Conservation (phyloP, 768 basidiomycete genomes). For the Neoboletus magnificus region DNA sequence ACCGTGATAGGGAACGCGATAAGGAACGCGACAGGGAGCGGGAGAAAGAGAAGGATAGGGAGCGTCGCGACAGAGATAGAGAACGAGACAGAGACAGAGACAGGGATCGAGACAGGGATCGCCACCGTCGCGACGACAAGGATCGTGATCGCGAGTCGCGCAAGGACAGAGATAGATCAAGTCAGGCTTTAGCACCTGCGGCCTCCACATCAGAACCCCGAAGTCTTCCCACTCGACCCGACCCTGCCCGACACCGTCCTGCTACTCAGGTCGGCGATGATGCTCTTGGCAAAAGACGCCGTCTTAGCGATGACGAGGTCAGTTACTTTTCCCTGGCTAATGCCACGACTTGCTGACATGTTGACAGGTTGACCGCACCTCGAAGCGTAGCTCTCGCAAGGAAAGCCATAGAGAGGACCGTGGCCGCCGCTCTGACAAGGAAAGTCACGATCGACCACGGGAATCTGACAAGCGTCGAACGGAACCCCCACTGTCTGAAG, state of each 20-base stretch:
- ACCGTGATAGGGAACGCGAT: constrained; percentile 47
- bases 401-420: constrained; percentile 77
- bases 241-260: constrained; percentile 52
- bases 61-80: constrained; percentile 39
- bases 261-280: constrained; percentile 52
- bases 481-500: constrained; percentile 57
- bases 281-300: constrained; percentile 66
- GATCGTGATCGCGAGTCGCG: constrained; percentile 61
- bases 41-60: constrained; percentile 40
- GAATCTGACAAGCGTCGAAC: constrained; percentile 66
- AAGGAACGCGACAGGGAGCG: constrained; percentile 36
- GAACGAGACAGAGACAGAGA: constrained; percentile 53
- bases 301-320: constrained; percentile 72
- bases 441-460: constrained; percentile 60
- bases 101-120: constrained; percentile 38
- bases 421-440: constrained; percentile 66
- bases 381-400: constrained; percentile 81
- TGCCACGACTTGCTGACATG: constrained; percentile 11
- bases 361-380: constrained; percentile 61
- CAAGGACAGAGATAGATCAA: constrained; percentile 54
- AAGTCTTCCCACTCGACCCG: constrained; percentile 55
- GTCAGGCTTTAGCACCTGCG: constrained; percentile 34
- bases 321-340: constrained; percentile 23
- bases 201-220: constrained; percentile 48
- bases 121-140: constrained; percentile 58